Percentiles rank a stretch among this genome's conserved stretches.
Conservation (phyloP, 2,329 filamentous ascomycete genomes). For the Colletotrichum australisinense region DNA sequence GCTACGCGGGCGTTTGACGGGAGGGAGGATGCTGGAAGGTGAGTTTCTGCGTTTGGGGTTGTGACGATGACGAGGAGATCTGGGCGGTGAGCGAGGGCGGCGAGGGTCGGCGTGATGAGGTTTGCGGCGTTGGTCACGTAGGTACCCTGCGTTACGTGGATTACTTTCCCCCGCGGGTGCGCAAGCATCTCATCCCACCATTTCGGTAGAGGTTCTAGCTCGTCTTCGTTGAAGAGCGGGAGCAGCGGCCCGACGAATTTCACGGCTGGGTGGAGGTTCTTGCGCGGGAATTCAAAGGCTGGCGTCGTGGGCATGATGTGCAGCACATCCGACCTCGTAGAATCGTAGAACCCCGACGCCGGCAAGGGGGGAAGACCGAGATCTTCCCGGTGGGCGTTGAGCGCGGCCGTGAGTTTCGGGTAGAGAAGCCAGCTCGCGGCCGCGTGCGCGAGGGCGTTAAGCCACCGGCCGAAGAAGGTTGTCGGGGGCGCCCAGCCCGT, state of each 20-base stretch:
- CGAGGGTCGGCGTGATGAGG: slow-evolving; percentile 35
- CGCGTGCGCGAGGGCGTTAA: slow-evolving; percentile 2
- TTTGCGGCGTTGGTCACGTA: slow-evolving; percentile 28
- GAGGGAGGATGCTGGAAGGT: not conserved
- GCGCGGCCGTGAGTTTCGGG: slow-evolving; percentile 5
- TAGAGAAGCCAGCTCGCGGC: slow-evolving; percentile 1
- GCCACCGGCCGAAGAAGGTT: slow-evolving; percentile 7
- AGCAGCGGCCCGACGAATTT: slow-evolving; percentile 32
- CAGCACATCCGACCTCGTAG: slow-evolving; percentile 3
- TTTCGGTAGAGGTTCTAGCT: not conserved
- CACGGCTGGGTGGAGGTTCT: slow-evolving; percentile 25
- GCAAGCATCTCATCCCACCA: slow-evolving; percentile 41
- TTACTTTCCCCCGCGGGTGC: slow-evolving; percentile 35
- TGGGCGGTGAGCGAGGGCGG: not conserved
- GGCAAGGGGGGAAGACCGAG: slow-evolving; percentile 2
- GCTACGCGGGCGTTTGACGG: slow-evolving; percentile 19
- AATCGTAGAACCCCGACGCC: slow-evolving; percentile 15
- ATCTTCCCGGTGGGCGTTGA: not conserved
- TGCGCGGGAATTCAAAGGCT: slow-evolving; percentile 38
- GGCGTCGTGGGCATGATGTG: slow-evolving; percentile 28
- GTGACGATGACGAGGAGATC: slow-evolving; percentile 24
- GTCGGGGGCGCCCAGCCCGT: not conserved
- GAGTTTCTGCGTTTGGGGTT: not conserved
- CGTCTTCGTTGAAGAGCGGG: not conserved
- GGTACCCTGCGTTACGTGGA: slow-evolving; percentile 39